Evolutionary conservation across 2,329 filamentous ascomycete species (phyloP).

Genomic region (Colletotrichum melonis): DNA sequence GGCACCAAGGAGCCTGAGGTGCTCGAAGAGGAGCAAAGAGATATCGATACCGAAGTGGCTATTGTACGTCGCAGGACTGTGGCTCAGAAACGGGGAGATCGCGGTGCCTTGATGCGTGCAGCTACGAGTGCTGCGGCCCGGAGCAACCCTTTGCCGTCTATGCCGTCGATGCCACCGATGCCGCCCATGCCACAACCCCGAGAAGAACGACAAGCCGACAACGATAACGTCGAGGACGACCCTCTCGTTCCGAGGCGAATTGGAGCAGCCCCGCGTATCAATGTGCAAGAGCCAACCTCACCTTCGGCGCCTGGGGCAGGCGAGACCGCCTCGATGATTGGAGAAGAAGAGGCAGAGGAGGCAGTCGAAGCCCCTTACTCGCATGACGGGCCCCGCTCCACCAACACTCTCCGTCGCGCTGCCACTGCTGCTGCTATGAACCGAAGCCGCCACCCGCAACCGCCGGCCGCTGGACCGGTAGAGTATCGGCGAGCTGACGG

Average conservation of each 20-base stretch:
- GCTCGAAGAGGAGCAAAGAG: constrained; percentile 78
- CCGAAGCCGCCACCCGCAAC: constrained; percentile 72
- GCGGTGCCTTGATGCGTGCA: constrained; percentile 60
- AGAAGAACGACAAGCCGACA: constrained; percentile 39
- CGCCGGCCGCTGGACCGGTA: constrained; percentile 64
- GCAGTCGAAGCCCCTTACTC: constrained; percentile 76
- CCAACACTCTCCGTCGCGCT: constrained; percentile 76
- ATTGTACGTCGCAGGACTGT: constrained; percentile 81
- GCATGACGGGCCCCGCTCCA: constrained; percentile 77
- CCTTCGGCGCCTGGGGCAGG: constrained; percentile 45
- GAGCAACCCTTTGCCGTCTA: constrained; percentile 40
- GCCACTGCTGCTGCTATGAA: constrained; percentile 82
- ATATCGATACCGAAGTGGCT: constrained; percentile 82
- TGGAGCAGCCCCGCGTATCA: constrained; percentile 45
- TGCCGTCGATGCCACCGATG: constrained; percentile 40
- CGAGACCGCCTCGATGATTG: constrained; percentile 60
- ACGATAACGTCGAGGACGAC: constrained; percentile 56
- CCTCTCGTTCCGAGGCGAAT: constrained; percentile 64
- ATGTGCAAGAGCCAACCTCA: constrained; percentile 33
- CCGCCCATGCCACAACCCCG: constrained; percentile 38
- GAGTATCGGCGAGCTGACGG: constrained; percentile 77
- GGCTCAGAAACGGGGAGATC: constrained; percentile 66
- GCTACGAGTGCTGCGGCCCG: constrained; percentile 52
- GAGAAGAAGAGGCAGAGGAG: constrained; percentile 68
- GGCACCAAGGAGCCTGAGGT: constrained; percentile 76